Base-by-base conservation (phyloP, 139 green algal species). In the Chlorella sp. region DNA sequence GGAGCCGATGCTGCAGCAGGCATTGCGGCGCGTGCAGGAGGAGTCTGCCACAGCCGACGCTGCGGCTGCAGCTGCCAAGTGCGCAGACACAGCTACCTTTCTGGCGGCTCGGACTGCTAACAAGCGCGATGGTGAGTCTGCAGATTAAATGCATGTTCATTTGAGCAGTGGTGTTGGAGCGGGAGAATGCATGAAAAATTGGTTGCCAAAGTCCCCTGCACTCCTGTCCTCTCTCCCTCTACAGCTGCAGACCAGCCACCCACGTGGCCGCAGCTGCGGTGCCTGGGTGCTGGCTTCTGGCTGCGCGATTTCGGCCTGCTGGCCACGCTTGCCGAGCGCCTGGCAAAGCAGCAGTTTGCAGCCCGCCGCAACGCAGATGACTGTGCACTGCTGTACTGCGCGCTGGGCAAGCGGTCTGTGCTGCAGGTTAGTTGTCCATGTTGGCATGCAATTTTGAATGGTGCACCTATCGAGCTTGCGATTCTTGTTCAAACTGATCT, bases 211-310 rank as follows among this genome's bases (percentile, higher is more conserved):
- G n/a, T n/a, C n/a, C n/a, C n/a, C n/a, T n/a, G n/a, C n/a, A n/a
- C n/a, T n/a, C n/a, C n/a, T n/a, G n/a, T n/a, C n/a, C n/a, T n/a
- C 18, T 25, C 4, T 32, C 32, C n/a, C 16, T 25, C 21, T 38
- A 11, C 74, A 47, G 25, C 32, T 13, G 39, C 67, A 55, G 51
- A 44, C 67, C 36, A 55, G 30, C 12, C 28, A 60, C 89, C 78
- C 17, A 95, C 88, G 18, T 98, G 95, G 95, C 70, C 71, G 18
- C 81, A 81, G 67, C 73, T 97, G 70, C 90, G 91, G 3, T 76
- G 82, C 17, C 34, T 93, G 16, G 96, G 96, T 20, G 95, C 90
- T 16, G 96, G 94, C 28, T 95, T 98, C 78, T 98, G 96, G 96
- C 90, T 98, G 41, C 88, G 81, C 3, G 91, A 97, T 51, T 34